Base-by-base conservation (phyloP, 441 rosid genomes). In the Populus trichocarpa region DNA sequence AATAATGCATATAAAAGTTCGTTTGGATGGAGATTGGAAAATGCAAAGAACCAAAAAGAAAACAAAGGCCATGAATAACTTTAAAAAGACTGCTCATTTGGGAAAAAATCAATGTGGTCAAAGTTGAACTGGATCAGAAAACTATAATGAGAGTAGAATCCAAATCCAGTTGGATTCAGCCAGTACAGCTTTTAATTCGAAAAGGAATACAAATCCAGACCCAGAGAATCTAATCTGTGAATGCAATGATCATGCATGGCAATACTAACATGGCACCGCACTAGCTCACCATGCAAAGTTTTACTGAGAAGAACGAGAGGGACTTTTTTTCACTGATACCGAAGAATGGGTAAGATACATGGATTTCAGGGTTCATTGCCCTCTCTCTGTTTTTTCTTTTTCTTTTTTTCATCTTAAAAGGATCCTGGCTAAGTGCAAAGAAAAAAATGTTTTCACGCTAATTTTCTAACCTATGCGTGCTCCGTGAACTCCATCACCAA, bases 121-220 rank as follows among this genome's bases (percentile, higher is more conserved):
- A 82, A 81, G 77, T 67, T 67, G 83, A 79, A 77, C 22, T n/a
- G 77, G 75, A 67, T 82, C 73, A 68, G 79, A 85, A 76, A 77
- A 77, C 68, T 64, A 76, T 32, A 26, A 69, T 71, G 67, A 69
- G n/a, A 76, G 70, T 64, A 77, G 74, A 71, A 72, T 68, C 50
- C 23, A 79, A 66, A 35, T 69, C 32, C 33, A 75, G 69, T 33
- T 23, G 66, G 79, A 59, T 59, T 78, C 70, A 23, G 40, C 18
- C 63, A 13, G 72, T 20, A 66, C 25, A 69, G 73, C 70, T 66
- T 75, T 76, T 23, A 59, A 68, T 16, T 71, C 32, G 67, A 25
- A 22, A 38, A 36, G 9, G 26, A 69, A 14, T 22, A 35, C 2
- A 25, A 36, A 26, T 68, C 61, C 50, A 22, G 36, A 71, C 66